These are phyloP conservation scores for grape (Vitis vinifera) DNA, from an alignment of 164 flowering plant species.

Conservation along the genomic window ASM3070453v1 NC_081811.1:3586501-3587000, in stretches of 20 bases:
- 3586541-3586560: conserved; percentile 83
- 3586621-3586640: no score
- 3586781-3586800: conserved; percentile 83
- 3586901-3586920: background rate
- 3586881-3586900: no score
- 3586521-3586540: conserved; percentile 95
- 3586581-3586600: conserved; percentile 78
- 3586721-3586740: conserved; percentile 93
- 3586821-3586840: background rate
- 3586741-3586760: conserved; percentile 92
- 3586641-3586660: no score
- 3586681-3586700: no score
- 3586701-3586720: conserved; percentile 99
- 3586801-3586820: conserved; percentile 52
- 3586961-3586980: no score
- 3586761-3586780: conserved; percentile 89
- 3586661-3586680: conserved; percentile 8
- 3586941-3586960: no score
- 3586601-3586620: no score
- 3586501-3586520: conserved; percentile 94
- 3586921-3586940: no score
- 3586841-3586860: no score
- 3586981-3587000: no score
- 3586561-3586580: conserved; percentile 97
- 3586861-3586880: no score